Percentiles rank a stretch among this genome's conserved stretches.
Conservation (phyloP, 306 rosid species). For the Argentina anserina region DNA sequence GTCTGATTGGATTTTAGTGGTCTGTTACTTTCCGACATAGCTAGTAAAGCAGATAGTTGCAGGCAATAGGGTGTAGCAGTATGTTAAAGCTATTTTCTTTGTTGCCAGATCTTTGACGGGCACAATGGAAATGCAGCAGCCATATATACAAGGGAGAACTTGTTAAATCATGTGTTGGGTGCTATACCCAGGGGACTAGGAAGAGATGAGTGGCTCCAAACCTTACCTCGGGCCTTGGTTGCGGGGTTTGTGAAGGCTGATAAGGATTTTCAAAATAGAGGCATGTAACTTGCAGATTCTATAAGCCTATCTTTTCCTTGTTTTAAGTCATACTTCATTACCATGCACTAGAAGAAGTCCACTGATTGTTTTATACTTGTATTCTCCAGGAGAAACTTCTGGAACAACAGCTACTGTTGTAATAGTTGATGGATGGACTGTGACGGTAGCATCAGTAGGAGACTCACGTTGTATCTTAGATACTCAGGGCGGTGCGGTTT, state of each 20-base stretch:
- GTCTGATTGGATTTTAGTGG: neutral
- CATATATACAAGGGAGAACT: conserved; percentile 65
- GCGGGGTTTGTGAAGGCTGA: conserved; percentile 98
- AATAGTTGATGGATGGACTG: conserved; percentile 95
- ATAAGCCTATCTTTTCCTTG: neutral
- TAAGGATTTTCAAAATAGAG: conserved; percentile 88
- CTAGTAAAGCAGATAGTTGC: neutral
- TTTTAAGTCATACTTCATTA: neutral
- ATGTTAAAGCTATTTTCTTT: conserved; percentile 19
- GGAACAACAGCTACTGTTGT: conserved; percentile 97
- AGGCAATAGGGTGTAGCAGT: neutral
- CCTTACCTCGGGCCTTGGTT: conserved; percentile 91
- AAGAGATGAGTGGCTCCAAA: conserved; percentile 95
- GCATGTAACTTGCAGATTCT: conserved; percentile 37
- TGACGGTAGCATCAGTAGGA: conserved; percentile 97
- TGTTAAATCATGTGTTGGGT: conserved; percentile 83
- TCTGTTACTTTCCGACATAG: neutral
- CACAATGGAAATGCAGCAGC: conserved; percentile 99
- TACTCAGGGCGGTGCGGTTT: conserved; percentile 79
- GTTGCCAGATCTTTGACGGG: conserved; percentile 86
- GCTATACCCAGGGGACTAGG: conserved; percentile 84
- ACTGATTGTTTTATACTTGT: conserved; percentile 23
- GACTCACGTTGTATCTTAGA: conserved; percentile 95
- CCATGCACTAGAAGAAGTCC: neutral
- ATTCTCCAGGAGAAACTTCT: conserved; percentile 80